Base-by-base conservation (phyloP, 306 rosid genomes). In the Trifolium repens region DNA sequence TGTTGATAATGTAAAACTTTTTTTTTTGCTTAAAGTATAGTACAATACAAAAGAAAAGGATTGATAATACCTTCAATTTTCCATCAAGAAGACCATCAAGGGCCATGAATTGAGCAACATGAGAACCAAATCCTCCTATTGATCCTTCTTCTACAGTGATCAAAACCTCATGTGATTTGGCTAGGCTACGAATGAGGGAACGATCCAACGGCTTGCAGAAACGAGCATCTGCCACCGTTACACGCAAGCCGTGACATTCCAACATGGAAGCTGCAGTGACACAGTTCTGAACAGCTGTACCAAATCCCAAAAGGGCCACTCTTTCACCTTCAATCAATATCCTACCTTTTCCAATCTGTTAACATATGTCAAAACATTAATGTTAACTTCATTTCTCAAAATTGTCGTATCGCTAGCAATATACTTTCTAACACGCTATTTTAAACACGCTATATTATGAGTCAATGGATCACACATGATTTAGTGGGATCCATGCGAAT, bases 81-180 rank as follows among this genome's bases (percentile, higher is more conserved):
- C 93, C 93, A 73, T 94, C 96, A 60, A 94, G 94, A 69, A 94
- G 98, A 74, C 94, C 97, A 77, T 88, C 96, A 43, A 90, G 93
- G 71, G 98, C 91, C 81, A 94, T 72, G 83, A 94, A 94, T 79
- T 94, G 98, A 66, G 73, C 96, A 83, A 94, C 98, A 73, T 91
- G 98, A 44, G 98, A 94, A 6, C 96, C 96, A 54, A 94, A 94
- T 19, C 98, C 98, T 67, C 97, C 97, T 8, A 94, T 85, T 9
- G 97, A 94, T 71, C 98, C 98, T 84, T 94, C 97, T 86, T 94
- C 97, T 2, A 94, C 90, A 0, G 98, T 94, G 81, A 94, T 85
- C 53, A 94, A 64, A 71, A 88, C 63, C 69, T 91, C 89, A 0
- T 94, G 97, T 1, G 92, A 87, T 83, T 86, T 91, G 0, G 91